These are phyloP conservation scores for Ustilaginoidea virens DNA, from an alignment of 2,329 filamentous ascomycete genomes.

Conservation along the genomic window DNA sequence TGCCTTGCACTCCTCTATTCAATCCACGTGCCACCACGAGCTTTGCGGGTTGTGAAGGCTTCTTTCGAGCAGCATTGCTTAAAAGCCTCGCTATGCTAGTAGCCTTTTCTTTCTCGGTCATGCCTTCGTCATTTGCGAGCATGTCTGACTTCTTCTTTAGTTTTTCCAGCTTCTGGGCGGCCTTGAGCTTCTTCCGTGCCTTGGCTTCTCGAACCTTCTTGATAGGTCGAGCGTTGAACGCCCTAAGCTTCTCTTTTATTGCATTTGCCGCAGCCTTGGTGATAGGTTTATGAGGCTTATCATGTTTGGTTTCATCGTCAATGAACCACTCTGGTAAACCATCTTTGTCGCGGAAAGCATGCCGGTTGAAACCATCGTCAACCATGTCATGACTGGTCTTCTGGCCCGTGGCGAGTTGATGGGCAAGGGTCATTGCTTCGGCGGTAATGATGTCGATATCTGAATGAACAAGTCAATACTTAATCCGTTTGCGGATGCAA, in stretches of 20 bases:
- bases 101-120: conserved; percentile 95
- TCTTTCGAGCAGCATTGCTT: conserved; percentile 70
- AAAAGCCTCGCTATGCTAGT: conserved; percentile 69
- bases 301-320: conserved; percentile 77
- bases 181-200: conserved; percentile 92
- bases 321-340: conserved; percentile 96
- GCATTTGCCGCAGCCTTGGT: conserved; percentile 77
- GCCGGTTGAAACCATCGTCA: conserved; percentile 90
- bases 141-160: conserved; percentile 93
- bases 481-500: no score
- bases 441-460: conserved; percentile 99
- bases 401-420: conserved; percentile 75
- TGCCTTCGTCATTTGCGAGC: conserved; percentile 72
- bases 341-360: conserved; percentile 77
- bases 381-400: conserved; percentile 65
- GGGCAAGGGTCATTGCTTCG: conserved; percentile 94
- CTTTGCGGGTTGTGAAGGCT: conserved; percentile 67
- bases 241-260: conserved; percentile 87
- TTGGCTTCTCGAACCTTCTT: conserved; percentile 98
- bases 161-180: conserved; percentile 81
- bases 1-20: conserved; percentile 73
- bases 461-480: conserved; percentile 13
- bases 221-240: conserved; percentile 89
- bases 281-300: conserved; percentile 70
- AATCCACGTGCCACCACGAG: conserved; percentile 76